Conservation (phyloP, 2,329 filamentous ascomycete genomes). For the Blastomyces gilchristii region DNA sequence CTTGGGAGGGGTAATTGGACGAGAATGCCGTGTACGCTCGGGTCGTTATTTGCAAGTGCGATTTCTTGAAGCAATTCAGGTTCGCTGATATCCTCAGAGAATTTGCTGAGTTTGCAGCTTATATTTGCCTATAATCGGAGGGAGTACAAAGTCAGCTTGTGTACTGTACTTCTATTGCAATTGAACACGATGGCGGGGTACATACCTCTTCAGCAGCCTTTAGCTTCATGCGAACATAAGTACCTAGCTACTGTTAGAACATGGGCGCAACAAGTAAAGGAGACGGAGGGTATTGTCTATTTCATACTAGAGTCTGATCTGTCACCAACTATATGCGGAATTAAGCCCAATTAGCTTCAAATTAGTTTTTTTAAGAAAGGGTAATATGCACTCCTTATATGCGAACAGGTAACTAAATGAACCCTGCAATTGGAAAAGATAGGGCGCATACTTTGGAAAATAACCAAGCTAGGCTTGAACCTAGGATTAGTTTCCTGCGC, state of each 20-base stretch:
- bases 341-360: conserved; percentile 10
- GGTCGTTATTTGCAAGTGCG: conserved; percentile 72
- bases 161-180: neutral
- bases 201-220: conserved; percentile 85
- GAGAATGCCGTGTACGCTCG: conserved; percentile 77
- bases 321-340: conserved; percentile 59
- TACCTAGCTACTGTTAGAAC: conserved; percentile 47
- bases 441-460: conserved; percentile 67
- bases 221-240: conserved; percentile 99
- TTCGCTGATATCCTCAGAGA: conserved; percentile 70
- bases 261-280: conserved; percentile 11
- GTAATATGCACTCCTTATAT: neutral
- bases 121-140: conserved; percentile 63
- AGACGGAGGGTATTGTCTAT: conserved; percentile 15
- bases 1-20: conserved; percentile 86
- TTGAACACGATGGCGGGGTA: conserved; percentile 14
- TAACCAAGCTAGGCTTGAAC: conserved; percentile 82
- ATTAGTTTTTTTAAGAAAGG: neutral
- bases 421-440: neutral
- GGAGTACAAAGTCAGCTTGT: conserved; percentile 5
- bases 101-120: conserved; percentile 72
- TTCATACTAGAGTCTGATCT: conserved; percentile 78
- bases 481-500: conserved; percentile 74
- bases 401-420: neutral
- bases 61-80: conserved; percentile 78